Evolutionary conservation across 1,284 basidiomycete species (phyloP).

Genomic region (Ceratobasidium theobromae): DNA sequence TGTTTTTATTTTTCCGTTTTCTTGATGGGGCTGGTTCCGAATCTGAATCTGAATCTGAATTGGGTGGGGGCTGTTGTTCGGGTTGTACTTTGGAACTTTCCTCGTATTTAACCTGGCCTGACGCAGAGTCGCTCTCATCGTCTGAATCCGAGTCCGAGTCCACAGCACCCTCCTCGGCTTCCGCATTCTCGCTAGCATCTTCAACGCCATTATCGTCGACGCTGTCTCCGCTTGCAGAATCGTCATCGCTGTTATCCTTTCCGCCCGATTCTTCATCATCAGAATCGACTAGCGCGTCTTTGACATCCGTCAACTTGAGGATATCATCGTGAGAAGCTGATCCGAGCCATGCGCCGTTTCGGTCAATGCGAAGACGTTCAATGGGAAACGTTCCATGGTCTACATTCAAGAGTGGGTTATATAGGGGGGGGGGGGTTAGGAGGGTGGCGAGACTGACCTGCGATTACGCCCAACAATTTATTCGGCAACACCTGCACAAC

Average conservation of each 20-base stretch:
- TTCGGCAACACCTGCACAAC: slow-evolving; percentile 90
- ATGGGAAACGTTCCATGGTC: slow-evolving; percentile 91
- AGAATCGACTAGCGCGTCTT: slow-evolving; percentile 58
- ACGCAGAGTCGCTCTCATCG: slow-evolving; percentile 36
- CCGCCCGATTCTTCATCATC: slow-evolving; percentile 47
- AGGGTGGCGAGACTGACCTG: slow-evolving; percentile 93
- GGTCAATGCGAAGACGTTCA: slow-evolving; percentile 64
- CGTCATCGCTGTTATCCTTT: neutral
- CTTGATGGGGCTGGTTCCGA: slow-evolving; percentile 47
- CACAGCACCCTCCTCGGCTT: slow-evolving; percentile 34
- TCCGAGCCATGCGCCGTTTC: slow-evolving; percentile 77
- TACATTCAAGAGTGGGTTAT: slow-evolving; percentile 43
- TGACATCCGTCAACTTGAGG: slow-evolving; percentile 81
- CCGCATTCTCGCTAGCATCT: slow-evolving; percentile 16
- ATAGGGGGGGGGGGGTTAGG: slow-evolving; percentile 66
- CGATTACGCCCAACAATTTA: slow-evolving; percentile 86
- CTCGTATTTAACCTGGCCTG: neutral
- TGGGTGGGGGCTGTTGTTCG: slow-evolving; percentile 29
- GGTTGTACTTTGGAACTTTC: neutral
- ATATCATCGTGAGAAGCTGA: slow-evolving; percentile 91
- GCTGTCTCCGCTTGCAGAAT: slow-evolving; percentile 22
- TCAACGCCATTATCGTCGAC: slow-evolving; percentile 34
- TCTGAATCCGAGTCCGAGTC: slow-evolving; percentile 37
- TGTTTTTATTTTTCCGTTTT: slow-evolving; percentile 58
- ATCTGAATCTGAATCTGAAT: slow-evolving; percentile 32